Conservation (phyloP, 2,329 filamentous ascomycete genomes). For the Fusarium pilosicola region DNA sequence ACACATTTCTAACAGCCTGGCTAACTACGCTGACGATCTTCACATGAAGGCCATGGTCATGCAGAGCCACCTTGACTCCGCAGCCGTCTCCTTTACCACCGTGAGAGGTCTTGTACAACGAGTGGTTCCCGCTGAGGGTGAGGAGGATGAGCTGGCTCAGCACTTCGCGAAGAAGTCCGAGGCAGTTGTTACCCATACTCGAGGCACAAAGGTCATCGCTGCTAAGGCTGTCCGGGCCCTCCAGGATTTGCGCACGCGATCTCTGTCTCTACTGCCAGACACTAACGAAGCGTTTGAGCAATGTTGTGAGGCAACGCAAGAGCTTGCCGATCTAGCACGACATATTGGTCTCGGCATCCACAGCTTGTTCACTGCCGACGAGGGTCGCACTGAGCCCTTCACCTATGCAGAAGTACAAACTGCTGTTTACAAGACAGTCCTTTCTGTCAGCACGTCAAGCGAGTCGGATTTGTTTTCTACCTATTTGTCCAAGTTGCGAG, state of each 20-base stretch:
- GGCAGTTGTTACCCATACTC: slow-evolving; percentile 75
- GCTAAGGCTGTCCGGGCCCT: slow-evolving; percentile 81
- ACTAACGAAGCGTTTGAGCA: slow-evolving; percentile 75
- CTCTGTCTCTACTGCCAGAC: slow-evolving; percentile 76
- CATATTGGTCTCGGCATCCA: slow-evolving; percentile 75
- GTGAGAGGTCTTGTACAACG: slow-evolving; percentile 74
- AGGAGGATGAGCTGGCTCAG: slow-evolving; percentile 72
- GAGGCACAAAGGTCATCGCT: slow-evolving; percentile 84
- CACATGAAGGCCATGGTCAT: slow-evolving; percentile 80
- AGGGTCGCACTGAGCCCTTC: slow-evolving; percentile 74
- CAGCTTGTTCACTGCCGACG: slow-evolving; percentile 71
- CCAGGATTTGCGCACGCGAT: slow-evolving; percentile 80
- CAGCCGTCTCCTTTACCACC: slow-evolving; percentile 73
- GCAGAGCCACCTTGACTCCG: slow-evolving; percentile 84
- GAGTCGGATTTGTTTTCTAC: slow-evolving; percentile 77
- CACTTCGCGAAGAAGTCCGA: slow-evolving; percentile 79
- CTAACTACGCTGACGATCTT: slow-evolving; percentile 80
- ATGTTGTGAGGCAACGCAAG: slow-evolving; percentile 71
- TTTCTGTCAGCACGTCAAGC: slow-evolving; percentile 60
- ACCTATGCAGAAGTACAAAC: slow-evolving; percentile 73
- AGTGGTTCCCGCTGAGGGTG: slow-evolving; percentile 60
- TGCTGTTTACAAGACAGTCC: slow-evolving; percentile 66
- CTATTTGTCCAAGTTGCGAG: slow-evolving; percentile 73
- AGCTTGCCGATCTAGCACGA: slow-evolving; percentile 73
- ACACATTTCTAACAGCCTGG: slow-evolving; percentile 75